phyloP scores from a whole-genome alignment of 331 rosid genomes.

The Prunus yedoensis region DNA sequence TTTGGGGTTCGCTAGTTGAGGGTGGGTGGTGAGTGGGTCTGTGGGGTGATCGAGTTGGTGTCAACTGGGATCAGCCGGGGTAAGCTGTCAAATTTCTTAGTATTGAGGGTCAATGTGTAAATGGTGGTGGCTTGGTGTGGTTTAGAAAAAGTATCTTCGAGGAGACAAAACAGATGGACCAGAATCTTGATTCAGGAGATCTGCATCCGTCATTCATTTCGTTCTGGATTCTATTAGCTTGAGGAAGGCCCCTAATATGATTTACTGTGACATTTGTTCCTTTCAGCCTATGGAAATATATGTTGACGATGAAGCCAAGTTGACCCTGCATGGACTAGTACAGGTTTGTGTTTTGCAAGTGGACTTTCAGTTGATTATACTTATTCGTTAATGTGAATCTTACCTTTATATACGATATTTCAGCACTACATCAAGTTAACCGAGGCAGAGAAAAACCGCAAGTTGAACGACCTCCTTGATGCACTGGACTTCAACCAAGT shows the following conservation, averaged over 20 bases:
- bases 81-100: conserved; percentile 38
- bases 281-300: conserved; percentile 99
- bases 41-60: conserved; percentile 16
- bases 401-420: conserved; percentile 16
- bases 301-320: conserved; percentile 97
- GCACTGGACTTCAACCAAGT: conserved; percentile 98
- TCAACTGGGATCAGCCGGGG: conserved; percentile 33
- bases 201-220: conserved; percentile 87
- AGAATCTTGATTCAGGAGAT: conserved; percentile 71
- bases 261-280: conserved; percentile 90
- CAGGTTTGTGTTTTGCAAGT: conserved; percentile 51
- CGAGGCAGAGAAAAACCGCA: conserved; percentile 93
- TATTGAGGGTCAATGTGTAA: conserved; percentile 38
- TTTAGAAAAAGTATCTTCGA: conserved; percentile 48
- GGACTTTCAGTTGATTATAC: background rate
- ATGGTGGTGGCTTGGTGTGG: conserved; percentile 49
- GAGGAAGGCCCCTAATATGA: conserved; percentile 86
- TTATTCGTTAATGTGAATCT: conserved; percentile 1
- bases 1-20: conserved; percentile 6
- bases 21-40: background rate
- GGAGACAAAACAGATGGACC: conserved; percentile 71
- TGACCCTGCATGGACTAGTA: conserved; percentile 98
- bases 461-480: conserved; percentile 96
- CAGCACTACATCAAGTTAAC: conserved; percentile 99
- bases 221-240: conserved; percentile 86